Evolutionary conservation across 139 green algal genomes (phyloP).

Genomic region (Zygnema circumcarinatum): DNA sequence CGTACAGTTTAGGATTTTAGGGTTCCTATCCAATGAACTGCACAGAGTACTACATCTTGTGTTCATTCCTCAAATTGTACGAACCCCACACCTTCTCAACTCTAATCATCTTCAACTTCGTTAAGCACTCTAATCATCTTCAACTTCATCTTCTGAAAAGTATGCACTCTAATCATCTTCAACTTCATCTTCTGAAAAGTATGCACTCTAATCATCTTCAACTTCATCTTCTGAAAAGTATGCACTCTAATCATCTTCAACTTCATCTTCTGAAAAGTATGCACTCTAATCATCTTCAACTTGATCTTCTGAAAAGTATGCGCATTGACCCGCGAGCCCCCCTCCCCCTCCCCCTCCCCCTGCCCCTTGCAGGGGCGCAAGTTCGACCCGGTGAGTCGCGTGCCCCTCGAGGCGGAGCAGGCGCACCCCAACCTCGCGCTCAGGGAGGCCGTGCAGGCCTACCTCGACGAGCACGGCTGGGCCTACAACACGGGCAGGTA

Average conservation of each 20-base stretch:
- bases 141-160: too few relatives aligned
- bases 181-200: too few relatives aligned
- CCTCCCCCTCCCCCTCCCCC: not conserved
- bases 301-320: not conserved
- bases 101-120: too few relatives aligned
- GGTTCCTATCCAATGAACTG: not conserved
- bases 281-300: too few relatives aligned
- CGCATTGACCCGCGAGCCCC: not conserved
- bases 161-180: too few relatives aligned
- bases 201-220: too few relatives aligned
- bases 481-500: slow-evolving; percentile 60
- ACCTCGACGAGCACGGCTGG: slow-evolving; percentile 81
- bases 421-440: slow-evolving; percentile 71
- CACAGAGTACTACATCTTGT: not conserved
- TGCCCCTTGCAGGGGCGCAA: slow-evolving; percentile 64
- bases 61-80: not conserved
- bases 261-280: too few relatives aligned
- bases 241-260: too few relatives aligned
- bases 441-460: slow-evolving; percentile 73
- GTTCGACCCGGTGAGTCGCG: slow-evolving; percentile 77
- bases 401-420: slow-evolving; percentile 57
- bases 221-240: too few relatives aligned
- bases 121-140: too few relatives aligned
- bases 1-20: too few relatives aligned
- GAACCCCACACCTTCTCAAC: not conserved